Percentiles rank a stretch among this genome's conserved stretches.
These are phyloP conservation scores for Thraustochytrium sp. DNA, from an alignment of 352 stramenopile species.

Conservation along the genomic window DNA sequence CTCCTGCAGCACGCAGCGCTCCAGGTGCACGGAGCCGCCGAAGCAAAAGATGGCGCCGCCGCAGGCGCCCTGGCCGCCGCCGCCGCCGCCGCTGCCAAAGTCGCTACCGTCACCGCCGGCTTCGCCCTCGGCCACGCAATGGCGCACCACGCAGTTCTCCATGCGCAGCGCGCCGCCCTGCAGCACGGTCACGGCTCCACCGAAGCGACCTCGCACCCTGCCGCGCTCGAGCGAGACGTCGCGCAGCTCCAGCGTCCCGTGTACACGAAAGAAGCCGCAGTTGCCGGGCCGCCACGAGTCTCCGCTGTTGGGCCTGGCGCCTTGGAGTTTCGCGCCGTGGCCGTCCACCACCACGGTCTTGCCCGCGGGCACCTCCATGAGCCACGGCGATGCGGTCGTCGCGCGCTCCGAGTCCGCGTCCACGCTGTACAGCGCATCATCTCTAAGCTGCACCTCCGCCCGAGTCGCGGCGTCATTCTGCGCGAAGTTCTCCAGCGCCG, in stretches of 20 bases:
- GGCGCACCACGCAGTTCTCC: background rate
- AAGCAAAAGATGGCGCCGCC: slow-evolving; percentile 12
- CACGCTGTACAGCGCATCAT: no score
- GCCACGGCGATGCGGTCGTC: no score
- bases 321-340: no score
- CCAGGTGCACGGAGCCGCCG: background rate
- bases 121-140: background rate
- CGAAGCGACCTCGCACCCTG: background rate
- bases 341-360: no score
- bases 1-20: background rate
- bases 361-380: no score
- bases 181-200: background rate
- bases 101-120: background rate
- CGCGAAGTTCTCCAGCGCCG: no score
- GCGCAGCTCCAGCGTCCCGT: background rate
- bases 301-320: no score
- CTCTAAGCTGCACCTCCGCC: no score
- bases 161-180: background rate
- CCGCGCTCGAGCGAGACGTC: background rate
- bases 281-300: no score
- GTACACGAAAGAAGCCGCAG: no score
- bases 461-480: no score
- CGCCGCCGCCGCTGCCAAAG: background rate
- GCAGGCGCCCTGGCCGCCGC: slow-evolving; percentile 26
- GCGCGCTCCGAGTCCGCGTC: no score